Evolutionary conservation across 75 land plant species (phyloP).

Genomic region (Ceratopteris richardii): DNA sequence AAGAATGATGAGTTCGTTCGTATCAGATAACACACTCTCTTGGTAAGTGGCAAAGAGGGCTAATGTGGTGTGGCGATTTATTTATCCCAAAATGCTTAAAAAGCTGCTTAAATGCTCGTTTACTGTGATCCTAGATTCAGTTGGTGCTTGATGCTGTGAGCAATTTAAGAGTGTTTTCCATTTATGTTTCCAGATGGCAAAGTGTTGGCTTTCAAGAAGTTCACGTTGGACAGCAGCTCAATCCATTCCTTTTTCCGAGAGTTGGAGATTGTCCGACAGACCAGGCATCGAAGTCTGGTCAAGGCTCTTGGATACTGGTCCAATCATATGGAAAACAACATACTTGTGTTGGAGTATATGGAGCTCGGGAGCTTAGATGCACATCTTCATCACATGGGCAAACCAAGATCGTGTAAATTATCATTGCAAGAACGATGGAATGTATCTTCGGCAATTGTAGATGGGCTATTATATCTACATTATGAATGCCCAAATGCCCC

Average conservation of each 20-base stretch:
- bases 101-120: too few relatives aligned
- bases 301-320: conserved; percentile 55
- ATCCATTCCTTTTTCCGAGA: conserved; percentile 27
- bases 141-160: too few relatives aligned
- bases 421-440: conserved; percentile 43
- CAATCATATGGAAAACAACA: conserved; percentile 28
- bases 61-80: too few relatives aligned
- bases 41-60: too few relatives aligned
- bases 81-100: too few relatives aligned
- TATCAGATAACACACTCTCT: too few relatives aligned
- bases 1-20: too few relatives aligned
- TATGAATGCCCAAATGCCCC: conserved; percentile 40
- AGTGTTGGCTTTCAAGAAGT: conserved; percentile 26
- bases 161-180: too few relatives aligned
- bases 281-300: conserved; percentile 64
- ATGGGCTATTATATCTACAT: conserved; percentile 72
- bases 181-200: conserved; percentile 9
- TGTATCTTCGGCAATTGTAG: conserved; percentile 56
- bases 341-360: conserved; percentile 58
- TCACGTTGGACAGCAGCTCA: conserved; percentile 19
- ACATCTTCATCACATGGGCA: conserved; percentile 23
- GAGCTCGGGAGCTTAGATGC: conserved; percentile 67
- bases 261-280: conserved; percentile 41
- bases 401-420: conserved; percentile 17
- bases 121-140: too few relatives aligned